Evolutionary conservation across 371 early-diverging fungal genomes (phyloP).

Genomic region (Haplosporangium sp.): DNA sequence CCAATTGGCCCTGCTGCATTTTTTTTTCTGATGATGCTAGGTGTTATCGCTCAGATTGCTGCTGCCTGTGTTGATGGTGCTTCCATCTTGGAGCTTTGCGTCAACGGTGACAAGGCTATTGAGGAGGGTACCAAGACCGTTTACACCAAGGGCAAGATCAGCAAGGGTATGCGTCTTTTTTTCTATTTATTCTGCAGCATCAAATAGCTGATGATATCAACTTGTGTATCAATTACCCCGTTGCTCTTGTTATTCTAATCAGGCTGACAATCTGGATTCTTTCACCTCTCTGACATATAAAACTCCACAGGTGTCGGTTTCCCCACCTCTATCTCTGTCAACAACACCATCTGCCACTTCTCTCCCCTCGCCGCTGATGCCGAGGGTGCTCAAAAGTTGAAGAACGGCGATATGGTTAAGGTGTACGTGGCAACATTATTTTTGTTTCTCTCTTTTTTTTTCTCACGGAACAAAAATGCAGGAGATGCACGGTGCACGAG

Average conservation of each 20-base stretch:
- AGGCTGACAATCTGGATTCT: no score
- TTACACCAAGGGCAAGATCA: constrained; percentile 71
- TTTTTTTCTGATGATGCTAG: constrained; percentile 41
- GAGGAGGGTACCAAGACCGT: constrained; percentile 64
- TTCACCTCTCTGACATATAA: neutral
- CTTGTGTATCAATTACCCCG: neutral
- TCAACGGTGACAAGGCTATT: constrained; percentile 85
- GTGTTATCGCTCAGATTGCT: constrained; percentile 76
- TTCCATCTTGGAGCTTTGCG: constrained; percentile 83
- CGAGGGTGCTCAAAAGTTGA: constrained; percentile 68
- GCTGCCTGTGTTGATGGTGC: constrained; percentile 77
- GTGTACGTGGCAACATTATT: constrained; percentile 64
- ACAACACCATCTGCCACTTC: constrained; percentile 89
- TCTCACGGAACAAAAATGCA: neutral
- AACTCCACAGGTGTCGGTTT: constrained; percentile 81
- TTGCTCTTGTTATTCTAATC: neutral
- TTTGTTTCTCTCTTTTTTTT: neutral
- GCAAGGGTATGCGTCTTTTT: constrained; percentile 66
- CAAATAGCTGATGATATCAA: no score
- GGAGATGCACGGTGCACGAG: no score
- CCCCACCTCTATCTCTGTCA: constrained; percentile 89
- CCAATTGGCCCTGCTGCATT: neutral
- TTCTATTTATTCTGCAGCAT: no score
- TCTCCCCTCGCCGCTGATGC: constrained; percentile 78
- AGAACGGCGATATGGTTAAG: constrained; percentile 90